phyloP scores from a whole-genome alignment of 495 filamentous ascomycete species.

The Astrothelium macrocarpum region DNA sequence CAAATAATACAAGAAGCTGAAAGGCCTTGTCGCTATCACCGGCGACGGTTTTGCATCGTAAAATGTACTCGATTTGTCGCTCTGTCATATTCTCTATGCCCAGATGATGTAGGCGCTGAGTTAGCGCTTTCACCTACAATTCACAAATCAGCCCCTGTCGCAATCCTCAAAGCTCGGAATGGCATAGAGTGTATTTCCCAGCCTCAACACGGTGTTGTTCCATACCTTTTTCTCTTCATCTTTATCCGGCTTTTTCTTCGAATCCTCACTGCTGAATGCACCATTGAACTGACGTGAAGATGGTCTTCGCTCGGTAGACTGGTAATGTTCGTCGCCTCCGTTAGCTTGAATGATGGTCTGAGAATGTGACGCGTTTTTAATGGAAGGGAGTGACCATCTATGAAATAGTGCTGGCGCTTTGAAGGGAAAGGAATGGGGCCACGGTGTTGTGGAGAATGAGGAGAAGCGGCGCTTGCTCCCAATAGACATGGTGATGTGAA shows the following conservation, averaged over 20 bases:
- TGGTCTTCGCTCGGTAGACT: constrained; percentile 7
- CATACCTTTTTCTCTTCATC: constrained; percentile 45
- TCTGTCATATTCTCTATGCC: constrained; percentile 48
- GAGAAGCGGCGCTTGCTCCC: background rate
- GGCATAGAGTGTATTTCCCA: too few relatives aligned
- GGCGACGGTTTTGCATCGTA: constrained; percentile 53
- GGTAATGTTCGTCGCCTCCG: constrained; percentile 3
- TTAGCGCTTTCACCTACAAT: constrained; percentile 46
- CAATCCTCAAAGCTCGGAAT: too few relatives aligned
- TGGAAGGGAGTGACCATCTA: constrained; percentile 1
- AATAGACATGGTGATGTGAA: background rate
- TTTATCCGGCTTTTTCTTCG: constrained; percentile 39
- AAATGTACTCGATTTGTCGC: constrained; percentile 59
- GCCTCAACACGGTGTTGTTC: background rate
- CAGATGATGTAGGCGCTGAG: constrained; percentile 40
- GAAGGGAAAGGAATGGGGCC: background rate
- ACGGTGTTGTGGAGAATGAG: background rate
- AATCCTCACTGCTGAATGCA: constrained; percentile 47
- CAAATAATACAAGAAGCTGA: constrained; percentile 62
- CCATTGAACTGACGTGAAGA: constrained; percentile 23
- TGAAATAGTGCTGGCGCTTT: background rate
- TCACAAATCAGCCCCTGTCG: background rate
- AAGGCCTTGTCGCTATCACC: constrained; percentile 67
- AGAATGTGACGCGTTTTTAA: background rate
- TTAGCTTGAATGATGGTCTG: background rate